Evolutionary conservation across 2,329 filamentous ascomycete species (phyloP), one percentile per base, ranked within the genome.

Genomic region (Pochonia chlamydosporia): DNA sequence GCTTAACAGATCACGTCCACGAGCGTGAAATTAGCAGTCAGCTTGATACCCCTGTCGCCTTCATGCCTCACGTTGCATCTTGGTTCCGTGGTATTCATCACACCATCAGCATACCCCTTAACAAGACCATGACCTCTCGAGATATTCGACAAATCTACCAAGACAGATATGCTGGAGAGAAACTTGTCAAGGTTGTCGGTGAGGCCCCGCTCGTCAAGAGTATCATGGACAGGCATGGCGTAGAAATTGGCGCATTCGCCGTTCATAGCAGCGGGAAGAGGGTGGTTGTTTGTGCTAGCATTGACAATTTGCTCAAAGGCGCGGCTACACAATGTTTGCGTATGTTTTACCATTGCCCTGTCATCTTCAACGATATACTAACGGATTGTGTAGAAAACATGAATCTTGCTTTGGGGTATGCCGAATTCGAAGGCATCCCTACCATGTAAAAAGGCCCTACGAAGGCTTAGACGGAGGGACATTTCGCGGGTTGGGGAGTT

Each of bases 81-180:
- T 97, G 91, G 92, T 97, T 97, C 79, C 39, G 95, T 63, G 92
- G 92, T 53, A 97, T 97, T 57, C 84, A 89, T 63, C 87, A 91
- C 68, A 92, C 90, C 31, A 91, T 97, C 67, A 90, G 83, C 62
- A 88, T 97, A 43, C 92, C 92, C 11, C 76, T 99, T 8, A 85
- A 85, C 61, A 79, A 92, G 68, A 78, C 81, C 51, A 95, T 97
- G 87, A 88, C 83, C 3, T 91, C 88, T 36, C 85, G 93, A 44
- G 91, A 97, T 63, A 89, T 99, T 57, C 83, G 93, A 52, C 89
- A 96, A 62, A 74, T 97, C 49, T 99, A 95, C 75, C 92, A 97
- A 69, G 92, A 97, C 59, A 82, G 92, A 21, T 99, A 96, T 62
- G 92, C 92, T 5, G 91, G 91, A 43, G 93, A 97, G 78, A 92